These are phyloP conservation scores for Croton setiger DNA, from an alignment of 441 rosid species.

Conservation along the genomic window DNA sequence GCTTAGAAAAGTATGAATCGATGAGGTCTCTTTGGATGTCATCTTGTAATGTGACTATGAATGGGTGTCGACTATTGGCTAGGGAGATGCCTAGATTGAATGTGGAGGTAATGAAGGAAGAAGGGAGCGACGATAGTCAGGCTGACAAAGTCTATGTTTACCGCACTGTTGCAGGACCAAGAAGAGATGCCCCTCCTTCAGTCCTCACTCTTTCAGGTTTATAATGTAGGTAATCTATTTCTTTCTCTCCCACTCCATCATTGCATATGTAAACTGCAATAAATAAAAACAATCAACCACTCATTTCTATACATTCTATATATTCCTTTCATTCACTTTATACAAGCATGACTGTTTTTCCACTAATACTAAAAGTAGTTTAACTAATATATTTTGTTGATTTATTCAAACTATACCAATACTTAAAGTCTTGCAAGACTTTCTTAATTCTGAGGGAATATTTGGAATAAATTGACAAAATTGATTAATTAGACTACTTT, in stretches of 20 bases:
- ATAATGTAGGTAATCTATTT: constrained; percentile 22
- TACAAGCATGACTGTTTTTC: too few species aligned
- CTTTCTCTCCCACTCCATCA: not conserved
- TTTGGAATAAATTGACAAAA: too few species aligned
- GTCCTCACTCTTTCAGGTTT: constrained; percentile 45
- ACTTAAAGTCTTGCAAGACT: too few species aligned
- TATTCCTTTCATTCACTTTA: too few species aligned
- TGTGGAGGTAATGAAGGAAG: constrained; percentile 73
- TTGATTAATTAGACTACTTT: too few species aligned
- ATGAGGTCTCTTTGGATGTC: constrained; percentile 86
- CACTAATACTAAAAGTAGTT: too few species aligned
- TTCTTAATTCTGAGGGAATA: too few species aligned
- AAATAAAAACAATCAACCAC: not conserved
- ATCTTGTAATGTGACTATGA: constrained; percentile 57
- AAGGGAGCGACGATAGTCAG: constrained; percentile 46
- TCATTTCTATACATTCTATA: too few species aligned
- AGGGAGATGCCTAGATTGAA: constrained; percentile 61
- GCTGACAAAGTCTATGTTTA: constrained; percentile 61
- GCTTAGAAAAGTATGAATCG: constrained; percentile 58
- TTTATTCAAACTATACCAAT: too few species aligned
- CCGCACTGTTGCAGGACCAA: constrained; percentile 63
- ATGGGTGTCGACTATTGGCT: constrained; percentile 50
- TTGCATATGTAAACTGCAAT: too few species aligned
- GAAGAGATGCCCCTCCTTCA: constrained; percentile 64
- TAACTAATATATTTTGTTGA: too few species aligned